A percentile compares a stretch with the other conserved stretches of the same genome.
These are phyloP conservation scores for Mimosa bimucronata DNA, from an alignment of 306 rosid species.

Conservation along the genomic window DNA sequence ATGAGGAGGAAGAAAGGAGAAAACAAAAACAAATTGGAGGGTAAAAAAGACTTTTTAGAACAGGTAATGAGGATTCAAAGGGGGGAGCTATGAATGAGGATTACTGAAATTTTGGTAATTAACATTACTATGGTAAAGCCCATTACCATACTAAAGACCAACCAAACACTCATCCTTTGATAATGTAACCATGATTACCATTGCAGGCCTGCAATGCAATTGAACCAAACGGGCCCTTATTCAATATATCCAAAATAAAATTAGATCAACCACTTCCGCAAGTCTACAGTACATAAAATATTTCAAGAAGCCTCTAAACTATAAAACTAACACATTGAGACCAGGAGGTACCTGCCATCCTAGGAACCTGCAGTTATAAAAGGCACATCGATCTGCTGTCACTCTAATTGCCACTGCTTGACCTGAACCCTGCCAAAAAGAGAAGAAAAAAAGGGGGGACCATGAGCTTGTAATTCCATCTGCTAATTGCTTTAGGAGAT, in stretches of 20 bases:
- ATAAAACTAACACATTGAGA: conserved; percentile 28
- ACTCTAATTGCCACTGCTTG: conserved; percentile 97
- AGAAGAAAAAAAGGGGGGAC: conserved; percentile 8
- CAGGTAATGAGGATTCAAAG: no score
- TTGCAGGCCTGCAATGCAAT: no score
- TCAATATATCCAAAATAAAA: neutral
- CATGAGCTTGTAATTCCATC: neutral
- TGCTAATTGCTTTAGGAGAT: conserved; percentile 7
- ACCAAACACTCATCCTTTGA: no score
- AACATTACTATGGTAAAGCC: no score
- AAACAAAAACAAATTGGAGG: no score
- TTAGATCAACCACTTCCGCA: conserved; percentile 15
- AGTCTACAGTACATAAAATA: conserved; percentile 9
- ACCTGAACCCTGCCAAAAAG: conserved; percentile 74
- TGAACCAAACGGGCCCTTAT: no score
- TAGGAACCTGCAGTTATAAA: conserved; percentile 91
- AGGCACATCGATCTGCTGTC: conserved; percentile 88
- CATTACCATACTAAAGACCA: no score
- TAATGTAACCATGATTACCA: no score
- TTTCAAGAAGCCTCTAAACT: conserved; percentile 23
- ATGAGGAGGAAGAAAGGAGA: no score
- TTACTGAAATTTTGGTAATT: no score
- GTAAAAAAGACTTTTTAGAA: no score
- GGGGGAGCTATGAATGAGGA: no score
- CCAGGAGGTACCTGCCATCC: conserved; percentile 86